Percentiles rank a stretch among this genome's conserved stretches.
phyloP scores from a whole-genome alignment of 2,329 filamentous ascomycete species.

The Pezicula radicicola region DNA sequence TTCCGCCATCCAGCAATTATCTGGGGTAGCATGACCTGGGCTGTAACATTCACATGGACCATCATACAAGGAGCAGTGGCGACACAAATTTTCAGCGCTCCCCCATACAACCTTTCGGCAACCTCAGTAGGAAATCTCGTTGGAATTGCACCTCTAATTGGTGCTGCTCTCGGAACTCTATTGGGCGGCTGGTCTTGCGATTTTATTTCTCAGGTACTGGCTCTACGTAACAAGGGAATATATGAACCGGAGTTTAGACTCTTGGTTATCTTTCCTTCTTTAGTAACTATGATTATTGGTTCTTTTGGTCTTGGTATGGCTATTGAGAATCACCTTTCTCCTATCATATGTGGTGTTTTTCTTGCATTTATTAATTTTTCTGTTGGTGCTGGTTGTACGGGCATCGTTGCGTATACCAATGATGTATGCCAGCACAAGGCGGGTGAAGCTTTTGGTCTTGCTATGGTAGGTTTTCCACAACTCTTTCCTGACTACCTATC shows the following conservation, averaged over 20 bases:
- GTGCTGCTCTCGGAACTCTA: slow-evolving; percentile 2
- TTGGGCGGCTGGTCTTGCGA: slow-evolving; percentile 9
- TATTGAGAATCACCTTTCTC: neutral
- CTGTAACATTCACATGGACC: slow-evolving; percentile 8
- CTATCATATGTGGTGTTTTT: slow-evolving; percentile 4
- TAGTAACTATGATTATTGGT: slow-evolving; percentile 9
- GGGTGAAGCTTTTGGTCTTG: slow-evolving; percentile 5
- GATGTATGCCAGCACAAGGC: slow-evolving; percentile 4
- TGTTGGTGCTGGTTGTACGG: slow-evolving; percentile 7
- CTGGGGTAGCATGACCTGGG: slow-evolving; percentile 9
- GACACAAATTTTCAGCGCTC: slow-evolving; percentile 5
- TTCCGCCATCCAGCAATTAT: slow-evolving; percentile 4
- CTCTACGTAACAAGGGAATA: slow-evolving; percentile 16
- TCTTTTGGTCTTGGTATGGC: slow-evolving; percentile 5
- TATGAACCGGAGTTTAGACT: slow-evolving; percentile 9
- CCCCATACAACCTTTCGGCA: slow-evolving; percentile 6
- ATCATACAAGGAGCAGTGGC: slow-evolving; percentile 1
- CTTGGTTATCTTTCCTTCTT: slow-evolving; percentile 4
- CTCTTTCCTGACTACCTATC: neutral
- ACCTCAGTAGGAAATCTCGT: slow-evolving; percentile 7
- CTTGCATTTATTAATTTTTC: slow-evolving; percentile 6
- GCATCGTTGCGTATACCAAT: slow-evolving; percentile 6
- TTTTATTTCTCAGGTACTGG: slow-evolving; percentile 12
- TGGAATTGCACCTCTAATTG: slow-evolving; percentile 2
- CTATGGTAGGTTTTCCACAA: slow-evolving; percentile 1